Evolutionary conservation across 805 yeast genomes (phyloP).

Genomic region (Deakozyma indianensis): DNA sequence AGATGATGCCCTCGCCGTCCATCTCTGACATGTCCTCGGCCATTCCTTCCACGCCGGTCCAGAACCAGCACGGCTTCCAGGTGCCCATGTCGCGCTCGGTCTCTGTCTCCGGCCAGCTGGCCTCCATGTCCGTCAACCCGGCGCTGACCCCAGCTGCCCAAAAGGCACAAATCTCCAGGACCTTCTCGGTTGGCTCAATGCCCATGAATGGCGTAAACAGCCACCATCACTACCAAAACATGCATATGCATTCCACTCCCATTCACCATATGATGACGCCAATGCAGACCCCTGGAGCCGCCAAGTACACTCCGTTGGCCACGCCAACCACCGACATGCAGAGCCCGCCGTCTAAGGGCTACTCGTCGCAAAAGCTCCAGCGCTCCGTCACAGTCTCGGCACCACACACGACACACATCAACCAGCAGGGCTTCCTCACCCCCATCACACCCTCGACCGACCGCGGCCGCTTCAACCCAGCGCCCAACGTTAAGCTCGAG

Average conservation of each 20-base stretch:
- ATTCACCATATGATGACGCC: background rate
- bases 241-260: background rate
- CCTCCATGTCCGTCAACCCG: background rate
- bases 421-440: background rate
- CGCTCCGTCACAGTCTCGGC: background rate
- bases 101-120: background rate
- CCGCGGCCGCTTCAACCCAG: background rate
- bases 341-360: background rate
- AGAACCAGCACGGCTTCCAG: background rate
- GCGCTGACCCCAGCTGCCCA: background rate
- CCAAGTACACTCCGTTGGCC: background rate
- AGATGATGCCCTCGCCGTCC: background rate
- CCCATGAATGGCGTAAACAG: no score
- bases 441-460: background rate
- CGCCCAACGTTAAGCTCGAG: background rate
- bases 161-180: background rate
- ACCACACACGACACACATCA: background rate
- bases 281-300: background rate
- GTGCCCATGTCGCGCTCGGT: conserved; percentile 1
- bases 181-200: background rate
- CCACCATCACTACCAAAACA: background rate
- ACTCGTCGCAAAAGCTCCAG: background rate
- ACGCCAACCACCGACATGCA: background rate
- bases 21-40: background rate
- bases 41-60: background rate